Base-by-base conservation (phyloP, 176 grass and related monocot genomes). In the Triticum monococcum region DNA sequence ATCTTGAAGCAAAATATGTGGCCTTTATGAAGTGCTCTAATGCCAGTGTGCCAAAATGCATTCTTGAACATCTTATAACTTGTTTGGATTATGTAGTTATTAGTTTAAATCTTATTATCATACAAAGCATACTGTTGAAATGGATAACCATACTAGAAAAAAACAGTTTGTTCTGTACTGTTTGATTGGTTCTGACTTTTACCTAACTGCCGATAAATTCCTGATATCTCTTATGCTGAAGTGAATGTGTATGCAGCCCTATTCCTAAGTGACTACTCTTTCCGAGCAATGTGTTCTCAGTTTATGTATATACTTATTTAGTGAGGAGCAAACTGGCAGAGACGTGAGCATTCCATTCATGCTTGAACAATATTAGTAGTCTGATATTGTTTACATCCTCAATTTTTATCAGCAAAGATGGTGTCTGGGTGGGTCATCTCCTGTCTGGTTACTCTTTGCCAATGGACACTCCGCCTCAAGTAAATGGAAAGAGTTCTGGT, bases 341-440 rank as follows among this genome's bases (percentile, higher is more conserved):
- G 28, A 63, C 22, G 46, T 57, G 12, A 69, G n/a, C 33, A 4
- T 83, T 78, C 64, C 50, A 20, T 3, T 67, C 79, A 23, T 65
- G 83, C 30, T 72, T 54, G n/a, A 63, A 71, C 10, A 76, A 67
- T 33, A 79, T 11, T 30, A 32, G 28, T 64, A 46, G 61, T 71
- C 50, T 87, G 81, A 83, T 26, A 46, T 57, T 81, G 38, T 68
- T 57, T 52, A 35, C 25, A 18, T 73, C 22, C 17, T 67, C 16
- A 12, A 68, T 88, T 83, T 67, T 70, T 89, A 78, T 89, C 90
- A 98, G 96, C 30, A 98, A 95, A 90, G 90, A 89, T 64, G 91
- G 93, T 26, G 90, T 98, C 12, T 98, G 96, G 93, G 96, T 98
- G 50, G 93, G 96, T 56, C 96, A 98, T 82, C 84, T 98, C 30